Evolutionary conservation across 352 stramenopile genomes (phyloP).

Genomic region (Phytophthora lateralis): DNA sequence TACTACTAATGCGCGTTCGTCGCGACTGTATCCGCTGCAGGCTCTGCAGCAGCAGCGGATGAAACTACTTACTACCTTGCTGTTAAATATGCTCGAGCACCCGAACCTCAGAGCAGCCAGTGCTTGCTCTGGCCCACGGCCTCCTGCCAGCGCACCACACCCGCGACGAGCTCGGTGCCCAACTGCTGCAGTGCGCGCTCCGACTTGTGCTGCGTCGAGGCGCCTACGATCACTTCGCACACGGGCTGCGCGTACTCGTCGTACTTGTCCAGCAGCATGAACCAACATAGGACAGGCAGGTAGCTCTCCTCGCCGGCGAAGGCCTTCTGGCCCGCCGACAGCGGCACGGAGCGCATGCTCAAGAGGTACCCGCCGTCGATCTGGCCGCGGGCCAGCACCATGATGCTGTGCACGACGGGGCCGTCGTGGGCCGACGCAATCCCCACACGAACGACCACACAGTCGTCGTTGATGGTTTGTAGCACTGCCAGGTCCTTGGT

Average conservation of each 20-base stretch:
- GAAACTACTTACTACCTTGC: constrained; percentile 31
- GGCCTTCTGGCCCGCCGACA: constrained; percentile 39
- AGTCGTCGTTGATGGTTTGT: constrained; percentile 56
- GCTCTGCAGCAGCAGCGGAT: constrained; percentile 11
- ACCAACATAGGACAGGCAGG: constrained; percentile 39
- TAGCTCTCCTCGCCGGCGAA: constrained; percentile 39
- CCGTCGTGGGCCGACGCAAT: constrained; percentile 32
- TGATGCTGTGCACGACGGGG: constrained; percentile 44
- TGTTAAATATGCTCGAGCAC: constrained; percentile 35
- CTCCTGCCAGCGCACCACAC: constrained; percentile 46
- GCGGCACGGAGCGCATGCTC: constrained; percentile 45
- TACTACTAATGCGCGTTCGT: constrained; percentile 28
- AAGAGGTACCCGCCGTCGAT: constrained; percentile 52
- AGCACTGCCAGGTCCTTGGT: constrained; percentile 48
- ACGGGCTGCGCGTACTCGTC: constrained; percentile 35
- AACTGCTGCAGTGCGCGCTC: constrained; percentile 23
- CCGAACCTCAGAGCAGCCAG: constrained; percentile 30
- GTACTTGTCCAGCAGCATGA: constrained; percentile 49
- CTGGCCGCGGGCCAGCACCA: constrained; percentile 49
- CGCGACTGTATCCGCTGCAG: constrained; percentile 32
- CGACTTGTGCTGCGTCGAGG: constrained; percentile 37
- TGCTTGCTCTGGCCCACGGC: constrained; percentile 38
- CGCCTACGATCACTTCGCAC: constrained; percentile 45
- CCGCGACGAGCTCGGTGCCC: constrained; percentile 29
- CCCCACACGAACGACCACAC: constrained; percentile 42